Conservation (phyloP, 441 rosid species). For the Melastoma candidum region DNA sequence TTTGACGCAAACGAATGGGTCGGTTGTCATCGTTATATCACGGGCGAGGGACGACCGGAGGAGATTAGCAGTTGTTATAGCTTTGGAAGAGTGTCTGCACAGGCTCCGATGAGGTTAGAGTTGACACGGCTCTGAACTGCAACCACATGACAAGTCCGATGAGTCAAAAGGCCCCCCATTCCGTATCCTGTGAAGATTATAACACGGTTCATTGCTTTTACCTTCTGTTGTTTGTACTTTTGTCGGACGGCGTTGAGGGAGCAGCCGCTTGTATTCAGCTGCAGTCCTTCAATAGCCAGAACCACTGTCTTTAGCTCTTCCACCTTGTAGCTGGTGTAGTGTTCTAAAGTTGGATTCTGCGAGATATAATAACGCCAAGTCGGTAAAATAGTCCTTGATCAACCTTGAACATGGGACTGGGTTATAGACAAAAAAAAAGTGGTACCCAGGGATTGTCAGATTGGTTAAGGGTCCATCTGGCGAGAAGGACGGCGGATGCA, state of each 20-base stretch:
- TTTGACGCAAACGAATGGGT: too few relatives aligned
- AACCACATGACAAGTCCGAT: conserved; percentile 13
- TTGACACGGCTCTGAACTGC: conserved; percentile 80
- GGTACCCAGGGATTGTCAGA: conserved; percentile 75
- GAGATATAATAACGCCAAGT: conserved; percentile 8
- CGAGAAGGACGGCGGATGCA: conserved; percentile 76
- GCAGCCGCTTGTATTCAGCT: conserved; percentile 50
- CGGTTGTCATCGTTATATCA: too few relatives aligned
- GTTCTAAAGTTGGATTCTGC: conserved; percentile 81
- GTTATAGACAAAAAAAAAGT: neutral
- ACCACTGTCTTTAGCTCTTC: conserved; percentile 51
- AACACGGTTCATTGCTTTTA: conserved; percentile 12
- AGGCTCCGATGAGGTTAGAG: conserved; percentile 39
- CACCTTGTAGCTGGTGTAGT: conserved; percentile 57
- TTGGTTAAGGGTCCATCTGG: conserved; percentile 70
- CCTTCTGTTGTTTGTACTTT: conserved; percentile 74
- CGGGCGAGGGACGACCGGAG: neutral
- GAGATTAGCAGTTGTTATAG: conserved; percentile 21
- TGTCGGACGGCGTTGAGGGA: conserved; percentile 54
- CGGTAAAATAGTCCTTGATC: conserved; percentile 8
- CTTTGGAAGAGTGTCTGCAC: conserved; percentile 42
- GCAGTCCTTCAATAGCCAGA: conserved; percentile 39
- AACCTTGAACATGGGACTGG: neutral
- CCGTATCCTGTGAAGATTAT: neutral
- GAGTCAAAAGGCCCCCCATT: conserved; percentile 1